phyloP scores from a whole-genome alignment of 805 yeast genomes.

The Limtongozyma cylindracea region DNA sequence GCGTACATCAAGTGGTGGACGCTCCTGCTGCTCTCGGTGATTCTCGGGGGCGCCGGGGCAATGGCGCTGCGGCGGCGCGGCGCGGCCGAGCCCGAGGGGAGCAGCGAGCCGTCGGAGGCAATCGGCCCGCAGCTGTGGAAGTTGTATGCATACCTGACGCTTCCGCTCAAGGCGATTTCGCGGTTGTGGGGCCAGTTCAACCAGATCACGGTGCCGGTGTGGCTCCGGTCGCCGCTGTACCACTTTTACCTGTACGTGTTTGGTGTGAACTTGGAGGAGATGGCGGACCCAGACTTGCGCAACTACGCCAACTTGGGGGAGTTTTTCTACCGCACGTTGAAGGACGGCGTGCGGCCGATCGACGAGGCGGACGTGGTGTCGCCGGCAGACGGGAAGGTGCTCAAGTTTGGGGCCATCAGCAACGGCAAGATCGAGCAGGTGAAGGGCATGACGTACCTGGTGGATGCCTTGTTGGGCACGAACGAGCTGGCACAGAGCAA shows the following conservation, averaged over 20 bases:
- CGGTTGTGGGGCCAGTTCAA: conserved; percentile 90
- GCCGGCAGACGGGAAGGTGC: conserved; percentile 83
- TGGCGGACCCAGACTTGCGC: conserved; percentile 56
- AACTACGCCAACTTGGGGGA: conserved; percentile 67
- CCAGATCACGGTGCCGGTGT: conserved; percentile 57
- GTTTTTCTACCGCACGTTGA: conserved; percentile 67
- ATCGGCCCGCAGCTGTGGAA: conserved; percentile 67
- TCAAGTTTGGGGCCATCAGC: conserved; percentile 60
- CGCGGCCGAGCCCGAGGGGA: conserved; percentile 7
- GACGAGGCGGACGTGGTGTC: conserved; percentile 43
- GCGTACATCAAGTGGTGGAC: conserved; percentile 26
- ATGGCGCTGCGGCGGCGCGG: conserved; percentile 13
- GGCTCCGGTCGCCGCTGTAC: conserved; percentile 71
- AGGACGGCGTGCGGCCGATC: conserved; percentile 59
- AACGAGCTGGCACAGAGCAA: conserved; percentile 16
- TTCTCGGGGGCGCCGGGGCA: conserved; percentile 27
- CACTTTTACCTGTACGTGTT: conserved; percentile 53
- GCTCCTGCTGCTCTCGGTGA: conserved; percentile 21
- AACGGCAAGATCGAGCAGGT: conserved; percentile 89
- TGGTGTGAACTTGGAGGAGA: conserved; percentile 77
- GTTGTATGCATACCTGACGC: conserved; percentile 65
- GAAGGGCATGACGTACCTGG: conserved; percentile 82
- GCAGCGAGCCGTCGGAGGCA: too few species aligned
- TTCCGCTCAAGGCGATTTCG: conserved; percentile 79
- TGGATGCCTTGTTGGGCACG: conserved; percentile 77